Evolutionary conservation across 2,329 filamentous ascomycete species (phyloP).

Genomic region (Seiridium cupressi): DNA sequence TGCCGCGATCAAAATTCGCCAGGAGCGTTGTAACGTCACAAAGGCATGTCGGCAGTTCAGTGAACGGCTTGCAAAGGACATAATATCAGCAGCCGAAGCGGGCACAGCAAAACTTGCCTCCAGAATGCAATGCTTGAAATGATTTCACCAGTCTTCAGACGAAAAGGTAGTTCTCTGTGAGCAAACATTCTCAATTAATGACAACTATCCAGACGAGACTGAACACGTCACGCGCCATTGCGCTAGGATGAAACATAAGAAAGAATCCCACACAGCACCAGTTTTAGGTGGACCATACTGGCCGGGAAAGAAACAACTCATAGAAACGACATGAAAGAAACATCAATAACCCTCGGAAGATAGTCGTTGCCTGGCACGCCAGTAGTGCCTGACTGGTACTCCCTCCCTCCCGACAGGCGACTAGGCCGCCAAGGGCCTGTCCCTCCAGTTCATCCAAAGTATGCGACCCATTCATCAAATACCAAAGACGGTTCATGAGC

Average conservation of each 20-base stretch:
- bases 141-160: background rate
- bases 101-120: too few species aligned
- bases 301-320: background rate
- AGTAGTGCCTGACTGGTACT: slow-evolving; percentile 23
- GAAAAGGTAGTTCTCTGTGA: background rate
- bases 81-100: too few species aligned
- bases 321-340: slow-evolving; percentile 19
- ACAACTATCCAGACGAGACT: background rate
- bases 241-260: background rate
- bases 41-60: too few species aligned
- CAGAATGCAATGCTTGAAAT: too few species aligned
- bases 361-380: slow-evolving; percentile 20
- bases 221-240: background rate
- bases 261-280: background rate
- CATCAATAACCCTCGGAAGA: slow-evolving; percentile 16
- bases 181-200: background rate
- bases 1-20: too few species aligned
- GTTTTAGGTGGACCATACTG: background rate
- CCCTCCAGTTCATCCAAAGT: slow-evolving; percentile 31
- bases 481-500: slow-evolving; percentile 25
- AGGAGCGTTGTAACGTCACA: too few species aligned
- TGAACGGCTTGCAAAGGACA: too few species aligned
- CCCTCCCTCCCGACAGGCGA: slow-evolving; percentile 21
- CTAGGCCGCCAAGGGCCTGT: slow-evolving; percentile 18
- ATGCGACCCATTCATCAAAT: slow-evolving; percentile 18